Conservation (phyloP, 2,329 filamentous ascomycete species). For the Fusarium anguioides region DNA sequence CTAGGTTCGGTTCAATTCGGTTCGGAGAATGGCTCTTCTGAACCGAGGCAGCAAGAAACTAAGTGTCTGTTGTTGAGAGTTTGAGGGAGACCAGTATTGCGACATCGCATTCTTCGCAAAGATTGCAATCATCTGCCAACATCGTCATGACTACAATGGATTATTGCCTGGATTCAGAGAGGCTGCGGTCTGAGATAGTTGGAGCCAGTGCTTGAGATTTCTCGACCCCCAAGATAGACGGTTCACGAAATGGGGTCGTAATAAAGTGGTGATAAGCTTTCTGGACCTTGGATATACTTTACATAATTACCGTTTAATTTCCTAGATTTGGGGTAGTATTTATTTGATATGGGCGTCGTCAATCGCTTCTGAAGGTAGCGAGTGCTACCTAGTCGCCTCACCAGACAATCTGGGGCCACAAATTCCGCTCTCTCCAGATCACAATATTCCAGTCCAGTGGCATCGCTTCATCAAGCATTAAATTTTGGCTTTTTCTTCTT, state of each 20-base stretch:
- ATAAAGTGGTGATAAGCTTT: background rate
- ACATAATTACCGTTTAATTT: background rate
- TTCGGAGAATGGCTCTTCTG: constrained; percentile 19
- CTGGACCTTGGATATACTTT: background rate
- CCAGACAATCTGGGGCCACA: rapidly evolving
- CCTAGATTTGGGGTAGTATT: background rate
- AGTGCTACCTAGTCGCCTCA: too few relatives aligned
- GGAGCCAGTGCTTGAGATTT: too few relatives aligned
- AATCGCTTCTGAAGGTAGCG: too few relatives aligned
- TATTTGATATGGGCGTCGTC: too few relatives aligned
- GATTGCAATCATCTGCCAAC: too few relatives aligned
- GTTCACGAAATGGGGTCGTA: too few relatives aligned
- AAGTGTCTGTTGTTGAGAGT: background rate
- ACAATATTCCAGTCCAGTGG: background rate
- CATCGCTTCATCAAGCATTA: too few relatives aligned
- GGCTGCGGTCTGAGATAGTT: too few relatives aligned
- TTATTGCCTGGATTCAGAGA: too few relatives aligned
- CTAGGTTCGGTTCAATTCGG: constrained; percentile 18
- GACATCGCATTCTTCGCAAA: too few relatives aligned
- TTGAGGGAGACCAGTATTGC: background rate
- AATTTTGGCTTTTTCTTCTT: background rate
- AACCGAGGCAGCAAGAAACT: background rate
- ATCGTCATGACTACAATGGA: too few relatives aligned
- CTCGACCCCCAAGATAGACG: too few relatives aligned
- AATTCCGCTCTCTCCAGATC: background rate